Percentiles rank a stretch among this genome's conserved stretches.
These are phyloP conservation scores for Plasmodium relictum DNA, from an alignment of 169 alveolate genomes.

Conservation along the genomic window DNA sequence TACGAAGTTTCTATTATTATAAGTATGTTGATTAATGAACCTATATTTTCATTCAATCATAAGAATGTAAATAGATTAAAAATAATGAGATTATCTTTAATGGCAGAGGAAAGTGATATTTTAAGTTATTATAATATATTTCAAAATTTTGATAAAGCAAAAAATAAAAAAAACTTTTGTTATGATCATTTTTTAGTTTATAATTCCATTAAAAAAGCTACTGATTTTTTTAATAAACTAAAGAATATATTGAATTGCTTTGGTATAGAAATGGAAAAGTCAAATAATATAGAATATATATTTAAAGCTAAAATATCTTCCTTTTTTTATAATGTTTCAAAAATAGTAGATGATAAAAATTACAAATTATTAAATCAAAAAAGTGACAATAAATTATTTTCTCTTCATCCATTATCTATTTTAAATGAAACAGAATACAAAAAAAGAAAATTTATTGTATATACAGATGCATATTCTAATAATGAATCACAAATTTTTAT, in stretches of 20 bases:
- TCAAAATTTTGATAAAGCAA: conserved; percentile 55
- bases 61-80: conserved; percentile 23
- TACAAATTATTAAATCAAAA: conserved; percentile 43
- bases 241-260: conserved; percentile 35
- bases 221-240: conserved; percentile 37
- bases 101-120: conserved; percentile 76
- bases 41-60: conserved; percentile 41
- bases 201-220: conserved; percentile 58
- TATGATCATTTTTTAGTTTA: conserved; percentile 57
- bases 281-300: conserved; percentile 44
- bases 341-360: conserved; percentile 40
- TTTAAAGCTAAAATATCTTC: conserved; percentile 64
- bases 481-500: conserved; percentile 51
- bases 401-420: conserved; percentile 49
- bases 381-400: conserved; percentile 12
- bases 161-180: conserved; percentile 63
- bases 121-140: conserved; percentile 74
- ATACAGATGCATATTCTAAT: conserved; percentile 66
- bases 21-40: conserved; percentile 72
- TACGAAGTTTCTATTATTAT: conserved; percentile 54
- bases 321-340: conserved; percentile 67
- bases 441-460: conserved; percentile 69
- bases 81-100: conserved; percentile 50
- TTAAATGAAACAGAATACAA: conserved; percentile 34
- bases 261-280: conserved; percentile 56